A percentile compares a stretch with the other conserved stretches of the same genome.
Evolutionary conservation across 768 basidiomycete species (phyloP).

Genomic region (Mycena amicta): DNA sequence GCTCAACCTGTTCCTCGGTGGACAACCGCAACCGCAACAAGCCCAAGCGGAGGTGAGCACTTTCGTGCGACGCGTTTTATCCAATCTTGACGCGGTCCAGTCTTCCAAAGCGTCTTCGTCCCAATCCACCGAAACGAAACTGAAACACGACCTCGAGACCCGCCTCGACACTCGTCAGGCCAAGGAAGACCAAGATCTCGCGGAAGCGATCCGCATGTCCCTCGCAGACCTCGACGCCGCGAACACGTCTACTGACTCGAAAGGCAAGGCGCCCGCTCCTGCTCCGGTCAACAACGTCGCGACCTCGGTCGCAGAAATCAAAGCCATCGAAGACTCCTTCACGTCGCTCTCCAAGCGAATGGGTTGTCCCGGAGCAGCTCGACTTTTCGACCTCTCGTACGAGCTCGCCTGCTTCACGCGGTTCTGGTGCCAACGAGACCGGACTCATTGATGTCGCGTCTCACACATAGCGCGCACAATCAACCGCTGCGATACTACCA

Average conservation of each 20-base stretch:
- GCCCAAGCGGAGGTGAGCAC: constrained; percentile 3
- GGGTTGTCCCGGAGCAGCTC: constrained; percentile 41
- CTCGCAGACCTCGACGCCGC: constrained; percentile 26
- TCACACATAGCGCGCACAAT: constrained; percentile 62
- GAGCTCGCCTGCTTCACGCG: constrained; percentile 21
- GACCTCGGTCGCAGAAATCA: constrained; percentile 41
- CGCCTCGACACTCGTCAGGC: constrained; percentile 16
- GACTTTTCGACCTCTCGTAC: constrained; percentile 45
- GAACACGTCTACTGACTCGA: constrained; percentile 21
- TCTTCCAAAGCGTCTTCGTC: constrained; percentile 5
- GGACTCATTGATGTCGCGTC: constrained; percentile 32
- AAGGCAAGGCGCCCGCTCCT: constrained; percentile 38
- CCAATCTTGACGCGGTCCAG: background rate
- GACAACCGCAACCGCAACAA: background rate
- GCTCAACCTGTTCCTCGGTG: constrained; percentile 14
- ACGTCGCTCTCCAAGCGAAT: constrained; percentile 38
- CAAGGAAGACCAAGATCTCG: constrained; percentile 41
- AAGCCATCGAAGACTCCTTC: constrained; percentile 45
- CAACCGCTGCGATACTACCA: constrained; percentile 64
- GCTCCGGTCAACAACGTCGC: constrained; percentile 33
- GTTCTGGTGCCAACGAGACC: constrained; percentile 23
- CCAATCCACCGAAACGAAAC: background rate
- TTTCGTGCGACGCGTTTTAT: too few relatives aligned
- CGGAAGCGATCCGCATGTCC: constrained; percentile 42
- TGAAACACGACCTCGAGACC: constrained; percentile 15